Conservation (phyloP, 441 rosid species). For the Bocquillonia castaneifolia region DNA sequence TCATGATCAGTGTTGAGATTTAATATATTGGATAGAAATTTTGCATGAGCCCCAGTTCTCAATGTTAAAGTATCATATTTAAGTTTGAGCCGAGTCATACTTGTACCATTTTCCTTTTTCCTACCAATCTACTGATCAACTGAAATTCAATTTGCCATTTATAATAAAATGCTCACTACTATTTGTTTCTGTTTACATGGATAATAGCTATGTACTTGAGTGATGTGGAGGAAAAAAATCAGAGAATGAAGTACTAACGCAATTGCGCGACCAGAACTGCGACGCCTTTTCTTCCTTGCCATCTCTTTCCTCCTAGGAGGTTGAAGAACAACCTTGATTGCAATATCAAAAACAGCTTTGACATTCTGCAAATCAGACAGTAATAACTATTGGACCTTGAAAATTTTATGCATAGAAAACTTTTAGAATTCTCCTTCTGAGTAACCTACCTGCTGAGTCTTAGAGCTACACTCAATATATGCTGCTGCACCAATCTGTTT, state of each 20-base stretch:
- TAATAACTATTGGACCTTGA: neutral
- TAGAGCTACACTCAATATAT: conserved; percentile 94
- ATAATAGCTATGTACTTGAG: neutral
- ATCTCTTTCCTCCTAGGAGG: conserved; percentile 84
- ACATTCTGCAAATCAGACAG: conserved; percentile 53
- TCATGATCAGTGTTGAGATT: neutral
- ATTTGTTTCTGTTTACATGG: too few relatives aligned
- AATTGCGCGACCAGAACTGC: conserved; percentile 60
- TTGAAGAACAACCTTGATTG: conserved; percentile 93
- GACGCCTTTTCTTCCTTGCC: conserved; percentile 52
- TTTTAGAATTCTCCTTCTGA: neutral
- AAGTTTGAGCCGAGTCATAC: neutral
- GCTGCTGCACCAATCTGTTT: conserved; percentile 96
- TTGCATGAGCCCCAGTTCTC: neutral
- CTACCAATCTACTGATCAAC: neutral
- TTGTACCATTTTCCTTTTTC: neutral
- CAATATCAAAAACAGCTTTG: conserved; percentile 88
- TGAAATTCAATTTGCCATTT: neutral
- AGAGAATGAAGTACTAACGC: conserved; percentile 47
- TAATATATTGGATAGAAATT: neutral
- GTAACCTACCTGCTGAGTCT: conserved; percentile 79
- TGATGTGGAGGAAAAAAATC: neutral
- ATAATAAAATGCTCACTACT: neutral
- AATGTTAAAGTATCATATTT: neutral
- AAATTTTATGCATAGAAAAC: neutral